Base-by-base conservation (phyloP, 495 filamentous ascomycete species). In the Venustampulla echinocandica region DNA sequence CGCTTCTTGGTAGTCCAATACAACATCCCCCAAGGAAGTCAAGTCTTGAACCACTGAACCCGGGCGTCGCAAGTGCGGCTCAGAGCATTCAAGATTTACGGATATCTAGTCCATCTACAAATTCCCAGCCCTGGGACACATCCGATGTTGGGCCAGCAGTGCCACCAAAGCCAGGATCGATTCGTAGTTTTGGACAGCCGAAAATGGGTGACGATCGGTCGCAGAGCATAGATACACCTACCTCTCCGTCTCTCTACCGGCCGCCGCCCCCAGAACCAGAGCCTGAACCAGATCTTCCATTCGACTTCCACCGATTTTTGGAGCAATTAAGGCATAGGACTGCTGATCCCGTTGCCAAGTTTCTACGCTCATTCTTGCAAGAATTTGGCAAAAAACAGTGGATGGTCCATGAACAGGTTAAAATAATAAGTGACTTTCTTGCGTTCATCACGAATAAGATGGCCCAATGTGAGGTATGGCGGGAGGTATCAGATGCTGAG, bases 391-490 rank as follows among this genome's bases (percentile, higher is more conserved):
- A 99, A 66, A 86, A 87, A 55, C 93, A 96, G 63, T 99, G 92
- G 92, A 93, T 94, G 90, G 92, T 94, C 6, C 92, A 97, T 59
- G 92, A 99, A 64, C 92, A 99, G 62, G 90, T 95, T 52, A 99
- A 99, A 62, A 95, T 99, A 36, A 90, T 99, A 49, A 80, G 86
- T 45, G 92, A 99, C 60, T 99, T 99, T 57, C 70, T 99, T 30
- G 75, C 85, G n/a, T 99, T 99, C 54, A 99, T 99, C 48, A 84
- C 86, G 32, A 95, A 92, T 63, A 96, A 95, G 65, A 99, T 99
- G 92, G 87, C 82, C n/a, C 77, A 85, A 53, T 99, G 92, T 58
- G 92, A 99, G 47, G 85, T 99, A 5, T 99, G 92, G 92, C 81
- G 87, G 38, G 84, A 89, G 32, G 88, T 96, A 0, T 94, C 90